Evolutionary conservation across 1,139 yeast species (phyloP).

Genomic region (Sugiyamaella grinbergsii): DNA sequence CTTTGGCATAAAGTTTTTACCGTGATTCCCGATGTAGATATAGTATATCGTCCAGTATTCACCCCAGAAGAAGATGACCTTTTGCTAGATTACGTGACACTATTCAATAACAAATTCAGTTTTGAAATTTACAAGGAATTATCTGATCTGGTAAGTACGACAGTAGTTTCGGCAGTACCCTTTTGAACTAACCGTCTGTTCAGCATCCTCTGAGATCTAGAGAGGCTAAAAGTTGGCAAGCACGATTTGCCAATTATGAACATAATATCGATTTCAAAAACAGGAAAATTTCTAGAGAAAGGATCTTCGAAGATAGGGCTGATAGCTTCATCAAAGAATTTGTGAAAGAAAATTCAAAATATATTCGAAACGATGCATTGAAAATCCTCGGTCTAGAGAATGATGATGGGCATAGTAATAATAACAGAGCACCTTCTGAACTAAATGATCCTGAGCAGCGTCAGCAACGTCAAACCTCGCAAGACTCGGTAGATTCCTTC

Average conservation of each 20-base stretch:
- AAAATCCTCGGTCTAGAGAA: neutral
- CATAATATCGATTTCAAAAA: neutral
- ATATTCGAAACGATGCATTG: neutral
- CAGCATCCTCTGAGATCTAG: slow-evolving; percentile 4
- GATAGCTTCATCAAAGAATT: slow-evolving; percentile 1
- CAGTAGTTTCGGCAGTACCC: too few relatives aligned
- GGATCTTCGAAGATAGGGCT: slow-evolving; percentile 1
- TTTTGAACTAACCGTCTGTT: slow-evolving; percentile 1
- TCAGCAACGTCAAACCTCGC: neutral
- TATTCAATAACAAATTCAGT: slow-evolving; percentile 2
- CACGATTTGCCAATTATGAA: slow-evolving; percentile 5
- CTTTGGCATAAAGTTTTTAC: slow-evolving; percentile 3
- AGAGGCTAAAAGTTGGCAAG: slow-evolving; percentile 2
- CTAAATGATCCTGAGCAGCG: neutral
- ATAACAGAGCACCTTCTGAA: neutral
- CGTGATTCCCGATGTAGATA: neutral
- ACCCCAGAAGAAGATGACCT: slow-evolving; percentile 8
- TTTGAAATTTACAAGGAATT: neutral
- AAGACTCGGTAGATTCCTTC: slow-evolving; percentile 4
- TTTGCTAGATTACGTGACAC: slow-evolving; percentile 1
- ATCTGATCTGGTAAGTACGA: neutral
- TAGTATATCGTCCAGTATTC: slow-evolving; percentile 5
- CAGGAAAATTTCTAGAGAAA: slow-evolving; percentile 2
- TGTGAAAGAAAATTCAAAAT: neutral
- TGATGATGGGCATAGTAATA: neutral